Evolutionary conservation across 73 alveolate species (phyloP).

Genomic region (Paramecium pentaurelia): DNA sequence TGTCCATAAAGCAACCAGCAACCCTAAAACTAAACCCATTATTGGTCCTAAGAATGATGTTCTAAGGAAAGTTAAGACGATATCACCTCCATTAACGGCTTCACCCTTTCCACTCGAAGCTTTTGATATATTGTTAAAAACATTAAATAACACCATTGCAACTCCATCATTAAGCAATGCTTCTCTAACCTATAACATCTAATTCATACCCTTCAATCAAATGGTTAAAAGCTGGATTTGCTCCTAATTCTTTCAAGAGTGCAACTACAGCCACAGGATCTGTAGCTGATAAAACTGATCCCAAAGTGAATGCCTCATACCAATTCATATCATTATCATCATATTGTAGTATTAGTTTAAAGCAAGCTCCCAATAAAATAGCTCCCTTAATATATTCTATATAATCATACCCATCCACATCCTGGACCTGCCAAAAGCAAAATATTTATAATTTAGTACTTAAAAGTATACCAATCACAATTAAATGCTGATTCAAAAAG

Average conservation of each 20-base stretch:
- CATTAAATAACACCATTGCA: conserved; percentile 68
- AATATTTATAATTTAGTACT: conserved; percentile 36
- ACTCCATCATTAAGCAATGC: conserved; percentile 70
- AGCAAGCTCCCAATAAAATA: conserved; percentile 53
- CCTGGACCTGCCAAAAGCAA: conserved; percentile 61
- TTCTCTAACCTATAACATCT: conserved; percentile 37
- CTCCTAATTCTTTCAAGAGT: conserved; percentile 69
- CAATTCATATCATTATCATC: conserved; percentile 62
- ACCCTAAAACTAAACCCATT: neutral
- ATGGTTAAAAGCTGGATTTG: conserved; percentile 59
- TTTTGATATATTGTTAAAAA: neutral
- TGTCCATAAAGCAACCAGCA: conserved; percentile 5
- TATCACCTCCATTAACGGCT: neutral
- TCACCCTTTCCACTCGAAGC: neutral
- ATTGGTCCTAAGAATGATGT: neutral
- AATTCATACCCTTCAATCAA: conserved; percentile 55
- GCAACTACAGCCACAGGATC: conserved; percentile 80
- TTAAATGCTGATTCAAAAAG: conserved; percentile 62
- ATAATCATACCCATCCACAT: conserved; percentile 29
- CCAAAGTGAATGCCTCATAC: conserved; percentile 67
- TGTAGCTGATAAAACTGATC: conserved; percentile 72
- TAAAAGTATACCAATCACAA: conserved; percentile 63
- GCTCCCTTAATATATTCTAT: conserved; percentile 37
- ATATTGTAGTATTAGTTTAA: conserved; percentile 56
- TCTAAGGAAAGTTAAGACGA: neutral